phyloP scores from a whole-genome alignment of 345 rosid species.

The Theobroma cacao region DNA sequence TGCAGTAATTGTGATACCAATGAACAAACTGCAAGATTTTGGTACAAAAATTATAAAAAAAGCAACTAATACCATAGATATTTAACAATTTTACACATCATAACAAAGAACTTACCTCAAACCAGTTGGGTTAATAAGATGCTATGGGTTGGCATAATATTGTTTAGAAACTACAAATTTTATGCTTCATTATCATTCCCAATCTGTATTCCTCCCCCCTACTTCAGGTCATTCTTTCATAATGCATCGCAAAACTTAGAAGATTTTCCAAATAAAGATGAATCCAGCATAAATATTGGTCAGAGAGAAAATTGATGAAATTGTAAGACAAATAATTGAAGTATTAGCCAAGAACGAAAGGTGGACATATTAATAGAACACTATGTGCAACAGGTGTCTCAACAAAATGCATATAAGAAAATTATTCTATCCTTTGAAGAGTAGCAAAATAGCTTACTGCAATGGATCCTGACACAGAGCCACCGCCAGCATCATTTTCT shows the following conservation, averaged over 20 bases:
- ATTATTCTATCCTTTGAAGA: constrained; percentile 4
- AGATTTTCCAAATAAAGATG: not conserved
- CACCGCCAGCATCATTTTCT: constrained; percentile 98
- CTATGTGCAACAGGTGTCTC: not conserved
- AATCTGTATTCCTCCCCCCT: not conserved
- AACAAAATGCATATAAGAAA: not conserved
- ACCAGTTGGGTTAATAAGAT: not conserved
- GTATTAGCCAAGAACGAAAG: not conserved
- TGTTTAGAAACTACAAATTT: not conserved
- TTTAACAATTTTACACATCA: not conserved
- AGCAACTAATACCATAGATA: not conserved
- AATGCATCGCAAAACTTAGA: not conserved
- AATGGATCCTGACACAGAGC: constrained; percentile 87
- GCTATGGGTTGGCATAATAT: not conserved
- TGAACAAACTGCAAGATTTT: not conserved
- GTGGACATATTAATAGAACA: not conserved
- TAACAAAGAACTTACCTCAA: not conserved
- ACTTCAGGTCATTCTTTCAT: not conserved
- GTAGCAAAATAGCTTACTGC: constrained; percentile 47
- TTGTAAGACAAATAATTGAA: not conserved
- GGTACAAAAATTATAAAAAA: not conserved
- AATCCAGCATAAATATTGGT: not conserved
- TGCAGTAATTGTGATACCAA: not conserved
- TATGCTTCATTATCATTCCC: not conserved
- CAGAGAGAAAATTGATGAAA: not conserved